A percentile compares a stretch with the other conserved stretches of the same genome.
Conservation (phyloP, 768 basidiomycete species). For the Sistotremastrum suecicum region DNA sequence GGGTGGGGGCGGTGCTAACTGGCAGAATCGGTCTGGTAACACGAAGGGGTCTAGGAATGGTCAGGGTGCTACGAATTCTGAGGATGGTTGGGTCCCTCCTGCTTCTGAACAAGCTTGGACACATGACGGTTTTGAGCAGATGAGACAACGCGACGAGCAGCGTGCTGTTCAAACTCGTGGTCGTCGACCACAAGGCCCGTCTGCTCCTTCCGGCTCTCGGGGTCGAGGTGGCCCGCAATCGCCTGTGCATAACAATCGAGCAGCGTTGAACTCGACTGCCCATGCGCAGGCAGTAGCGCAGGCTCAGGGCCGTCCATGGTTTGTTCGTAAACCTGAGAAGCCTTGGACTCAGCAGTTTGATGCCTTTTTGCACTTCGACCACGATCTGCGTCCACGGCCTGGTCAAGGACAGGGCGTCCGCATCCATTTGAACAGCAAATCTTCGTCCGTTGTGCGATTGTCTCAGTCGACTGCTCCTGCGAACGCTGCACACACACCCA, state of each 20-base stretch:
- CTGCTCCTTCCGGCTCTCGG: conserved; percentile 18
- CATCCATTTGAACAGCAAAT: conserved; percentile 38
- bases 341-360: conserved; percentile 80
- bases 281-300: conserved; percentile 6
- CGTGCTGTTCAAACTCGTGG: conserved; percentile 23
- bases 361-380: conserved; percentile 54
- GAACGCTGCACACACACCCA: conserved; percentile 1
- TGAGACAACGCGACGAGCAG: conserved; percentile 62
- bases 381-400: conserved; percentile 40
- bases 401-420: conserved; percentile 41
- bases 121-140: conserved; percentile 82
- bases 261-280: conserved; percentile 9
- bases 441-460: conserved; percentile 30
- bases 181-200: conserved; percentile 11
- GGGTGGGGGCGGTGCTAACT: conserved; percentile 19
- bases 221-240: conserved; percentile 14
- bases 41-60: neutral
- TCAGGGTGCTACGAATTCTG: conserved; percentile 4
- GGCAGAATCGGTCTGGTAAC: no score
- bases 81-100: conserved; percentile 8
- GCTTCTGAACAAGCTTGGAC: conserved; percentile 38
- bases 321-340: conserved; percentile 60
- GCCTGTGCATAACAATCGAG: conserved; percentile 13
- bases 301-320: conserved; percentile 40
- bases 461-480: conserved; percentile 5